These are phyloP conservation scores for Schwanniomyces etchellsii DNA, from an alignment of 1,139 yeast genomes.

Conservation along the genomic window DNA sequence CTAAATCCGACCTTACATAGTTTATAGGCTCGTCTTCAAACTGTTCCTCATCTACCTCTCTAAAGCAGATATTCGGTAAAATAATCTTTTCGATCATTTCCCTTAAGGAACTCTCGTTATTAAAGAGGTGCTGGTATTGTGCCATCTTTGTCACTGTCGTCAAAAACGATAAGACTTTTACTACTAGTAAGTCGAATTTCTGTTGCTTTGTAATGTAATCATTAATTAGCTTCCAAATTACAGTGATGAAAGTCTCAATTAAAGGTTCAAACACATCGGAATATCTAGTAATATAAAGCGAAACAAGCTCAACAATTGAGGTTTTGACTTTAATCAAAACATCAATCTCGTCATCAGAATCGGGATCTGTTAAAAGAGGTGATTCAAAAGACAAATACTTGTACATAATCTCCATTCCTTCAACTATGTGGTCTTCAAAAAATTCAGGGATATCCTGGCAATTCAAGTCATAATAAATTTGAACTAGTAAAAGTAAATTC, in stretches of 20 bases:
- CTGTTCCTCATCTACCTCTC: slow-evolving; percentile 82
- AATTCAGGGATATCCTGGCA: slow-evolving; percentile 98
- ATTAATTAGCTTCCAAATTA: slow-evolving; percentile 76
- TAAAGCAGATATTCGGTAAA: slow-evolving; percentile 79
- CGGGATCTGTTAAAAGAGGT: slow-evolving; percentile 46
- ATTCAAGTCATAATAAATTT: slow-evolving; percentile 86
- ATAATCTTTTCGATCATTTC: slow-evolving; percentile 80
- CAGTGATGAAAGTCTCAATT: slow-evolving; percentile 72
- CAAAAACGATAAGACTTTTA: slow-evolving; percentile 73
- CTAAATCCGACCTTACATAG: slow-evolving; percentile 85
- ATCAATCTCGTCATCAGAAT: slow-evolving; percentile 71
- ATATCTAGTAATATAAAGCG: slow-evolving; percentile 83
- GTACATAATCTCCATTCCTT: slow-evolving; percentile 77
- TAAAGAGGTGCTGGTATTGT: slow-evolving; percentile 53
- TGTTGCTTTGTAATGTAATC: slow-evolving; percentile 57
- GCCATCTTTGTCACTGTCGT: slow-evolving; percentile 76
- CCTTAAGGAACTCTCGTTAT: slow-evolving; percentile 60
- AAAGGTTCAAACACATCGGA: slow-evolving; percentile 83
- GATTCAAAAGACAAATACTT: slow-evolving; percentile 66
- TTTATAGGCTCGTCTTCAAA: slow-evolving; percentile 98
- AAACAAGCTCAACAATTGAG: slow-evolving; percentile 77
- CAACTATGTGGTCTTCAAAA: slow-evolving; percentile 82
- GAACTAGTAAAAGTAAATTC: slow-evolving; percentile 64
- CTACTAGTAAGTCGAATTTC: slow-evolving; percentile 80
- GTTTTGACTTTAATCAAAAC: slow-evolving; percentile 71